Conservation (phyloP, 441 rosid species). For the Jatropha podagrica region DNA sequence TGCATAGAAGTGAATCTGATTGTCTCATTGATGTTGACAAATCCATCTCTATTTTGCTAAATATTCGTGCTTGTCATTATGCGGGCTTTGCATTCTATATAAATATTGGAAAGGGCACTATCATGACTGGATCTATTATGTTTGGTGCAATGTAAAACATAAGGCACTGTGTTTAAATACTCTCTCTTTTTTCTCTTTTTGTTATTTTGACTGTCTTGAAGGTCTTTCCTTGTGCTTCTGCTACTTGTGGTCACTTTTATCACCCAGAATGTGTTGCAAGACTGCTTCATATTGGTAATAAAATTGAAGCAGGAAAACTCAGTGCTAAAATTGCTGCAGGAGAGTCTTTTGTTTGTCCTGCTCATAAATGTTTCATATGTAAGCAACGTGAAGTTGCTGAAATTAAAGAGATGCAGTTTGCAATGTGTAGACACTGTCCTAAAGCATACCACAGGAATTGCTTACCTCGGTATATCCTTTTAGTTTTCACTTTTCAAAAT, state of each 20-base stretch:
- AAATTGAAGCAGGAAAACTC: constrained; percentile 39
- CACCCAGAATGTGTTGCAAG: constrained; percentile 67
- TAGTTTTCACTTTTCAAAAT: constrained; percentile 6
- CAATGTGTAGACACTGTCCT: constrained; percentile 76
- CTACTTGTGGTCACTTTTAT: constrained; percentile 70
- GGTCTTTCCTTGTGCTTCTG: constrained; percentile 67
- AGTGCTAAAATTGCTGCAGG: constrained; percentile 44
- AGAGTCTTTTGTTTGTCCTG: constrained; percentile 59
- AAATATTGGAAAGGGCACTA: neutral
- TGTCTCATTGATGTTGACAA: neutral
- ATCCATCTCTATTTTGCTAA: neutral
- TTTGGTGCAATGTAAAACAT: neutral
- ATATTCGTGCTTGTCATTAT: neutral
- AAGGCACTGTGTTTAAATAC: neutral
- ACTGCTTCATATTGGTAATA: constrained; percentile 42
- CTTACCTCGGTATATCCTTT: constrained; percentile 50
- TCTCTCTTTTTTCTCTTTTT: neutral
- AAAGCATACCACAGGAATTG: constrained; percentile 70
- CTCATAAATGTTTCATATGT: constrained; percentile 59
- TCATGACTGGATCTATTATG: neutral
- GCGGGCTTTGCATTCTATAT: neutral
- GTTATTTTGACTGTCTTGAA: constrained; percentile 17
- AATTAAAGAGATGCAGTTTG: constrained; percentile 46
- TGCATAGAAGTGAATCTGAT: neutral
- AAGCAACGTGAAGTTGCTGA: constrained; percentile 43